Percentiles rank a stretch among this genome's conserved stretches.
phyloP scores from a whole-genome alignment of 1,139 yeast species.

The Scheffersomyces titani region DNA sequence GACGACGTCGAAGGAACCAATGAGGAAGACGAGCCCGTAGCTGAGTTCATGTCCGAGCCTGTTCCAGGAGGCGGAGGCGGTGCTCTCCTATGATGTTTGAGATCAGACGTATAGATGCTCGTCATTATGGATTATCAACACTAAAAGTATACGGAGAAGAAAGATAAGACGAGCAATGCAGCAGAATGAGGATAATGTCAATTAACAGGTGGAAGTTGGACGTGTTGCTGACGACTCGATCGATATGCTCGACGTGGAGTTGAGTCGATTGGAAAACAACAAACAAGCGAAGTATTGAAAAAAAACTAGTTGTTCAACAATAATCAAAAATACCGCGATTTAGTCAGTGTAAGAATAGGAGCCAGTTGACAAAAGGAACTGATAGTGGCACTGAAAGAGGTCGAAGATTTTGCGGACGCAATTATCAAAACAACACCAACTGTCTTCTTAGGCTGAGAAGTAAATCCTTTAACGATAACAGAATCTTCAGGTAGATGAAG shows the following conservation, averaged over 20 bases:
- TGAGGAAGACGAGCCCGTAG: not conserved
- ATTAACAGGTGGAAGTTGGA: not conserved
- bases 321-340: not conserved
- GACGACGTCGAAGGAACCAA: not conserved
- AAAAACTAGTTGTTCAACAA: not conserved
- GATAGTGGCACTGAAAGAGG: not conserved
- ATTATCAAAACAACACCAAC: not conserved
- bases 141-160: not conserved
- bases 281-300: too few relatives aligned
- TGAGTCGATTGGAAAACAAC: not conserved
- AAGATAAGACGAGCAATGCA: not conserved
- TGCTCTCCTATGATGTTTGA: constrained; percentile 47
- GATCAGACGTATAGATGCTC: constrained; percentile 48
- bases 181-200: not conserved
- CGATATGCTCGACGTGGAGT: not conserved
- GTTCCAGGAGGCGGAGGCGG: constrained; percentile 28
- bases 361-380: not conserved
- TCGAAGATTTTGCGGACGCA: not conserved
- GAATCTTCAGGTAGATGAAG: not conserved
- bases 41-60: not conserved
- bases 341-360: not conserved
- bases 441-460: not conserved
- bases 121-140: constrained; percentile 30
- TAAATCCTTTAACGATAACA: not conserved
- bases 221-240: not conserved